Evolutionary conservation across 306 rosid species (phyloP).

Genomic region (Styphnolobium japonicum): DNA sequence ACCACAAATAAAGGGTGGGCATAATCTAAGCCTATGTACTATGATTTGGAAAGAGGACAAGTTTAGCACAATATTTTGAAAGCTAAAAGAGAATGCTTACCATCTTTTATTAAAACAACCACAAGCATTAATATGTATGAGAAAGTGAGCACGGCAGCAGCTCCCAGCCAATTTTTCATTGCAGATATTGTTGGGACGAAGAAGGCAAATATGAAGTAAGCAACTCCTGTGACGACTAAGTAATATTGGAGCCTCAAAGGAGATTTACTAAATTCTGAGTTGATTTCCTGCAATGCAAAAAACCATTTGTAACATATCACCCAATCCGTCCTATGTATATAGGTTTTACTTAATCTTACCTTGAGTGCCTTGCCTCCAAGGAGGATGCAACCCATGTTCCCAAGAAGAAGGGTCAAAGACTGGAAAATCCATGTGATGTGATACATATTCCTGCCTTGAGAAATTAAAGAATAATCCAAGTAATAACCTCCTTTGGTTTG

Average conservation of each 20-base stretch:
- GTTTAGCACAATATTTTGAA: not conserved
- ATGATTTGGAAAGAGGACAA: not conserved
- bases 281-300: constrained; percentile 42
- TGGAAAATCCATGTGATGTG: constrained; percentile 53
- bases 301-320: not conserved
- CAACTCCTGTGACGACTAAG: constrained; percentile 45
- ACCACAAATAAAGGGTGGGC: not conserved
- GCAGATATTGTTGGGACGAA: constrained; percentile 56
- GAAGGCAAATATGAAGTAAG: constrained; percentile 43
- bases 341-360: constrained; percentile 16
- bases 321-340: not conserved
- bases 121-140: constrained; percentile 37
- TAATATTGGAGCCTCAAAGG: constrained; percentile 57
- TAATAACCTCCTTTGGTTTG: not conserved
- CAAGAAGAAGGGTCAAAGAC: constrained; percentile 49
- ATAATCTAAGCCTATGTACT: not conserved
- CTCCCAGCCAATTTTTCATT: constrained; percentile 49
- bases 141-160: constrained; percentile 38
- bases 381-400: constrained; percentile 62
- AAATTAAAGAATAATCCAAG: not conserved
- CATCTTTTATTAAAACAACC: constrained; percentile 40
- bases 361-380: constrained; percentile 62
- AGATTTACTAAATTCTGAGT: constrained; percentile 44
- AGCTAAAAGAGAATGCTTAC: not conserved
- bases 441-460: constrained; percentile 44